phyloP scores from a whole-genome alignment of 352 stramenopile species.

The Globisporangium abappressorium region DNA sequence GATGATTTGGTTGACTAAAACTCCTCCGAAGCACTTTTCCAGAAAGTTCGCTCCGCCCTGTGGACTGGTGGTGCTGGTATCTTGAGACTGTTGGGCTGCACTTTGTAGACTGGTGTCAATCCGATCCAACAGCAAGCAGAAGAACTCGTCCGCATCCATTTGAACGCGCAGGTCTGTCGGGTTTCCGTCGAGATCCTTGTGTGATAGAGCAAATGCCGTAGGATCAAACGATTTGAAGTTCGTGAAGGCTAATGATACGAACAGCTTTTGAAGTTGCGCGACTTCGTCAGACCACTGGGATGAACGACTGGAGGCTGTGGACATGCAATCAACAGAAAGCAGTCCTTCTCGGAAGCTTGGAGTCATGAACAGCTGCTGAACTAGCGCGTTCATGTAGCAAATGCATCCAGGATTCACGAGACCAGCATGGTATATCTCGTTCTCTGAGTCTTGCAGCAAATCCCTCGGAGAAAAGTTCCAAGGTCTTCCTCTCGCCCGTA shows the following conservation, averaged over 20 bases:
- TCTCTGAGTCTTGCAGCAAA: slow-evolving; percentile 28
- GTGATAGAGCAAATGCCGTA: slow-evolving; percentile 59
- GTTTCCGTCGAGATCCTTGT: slow-evolving; percentile 69
- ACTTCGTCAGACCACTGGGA: slow-evolving; percentile 52
- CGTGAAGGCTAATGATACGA: slow-evolving; percentile 52
- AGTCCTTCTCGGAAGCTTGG: slow-evolving; percentile 56
- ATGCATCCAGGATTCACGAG: slow-evolving; percentile 98
- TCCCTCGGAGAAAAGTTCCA: slow-evolving; percentile 61
- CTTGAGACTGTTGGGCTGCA: neutral
- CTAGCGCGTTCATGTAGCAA: slow-evolving; percentile 99
- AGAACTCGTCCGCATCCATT: slow-evolving; percentile 86
- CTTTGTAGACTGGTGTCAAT: slow-evolving; percentile 41
- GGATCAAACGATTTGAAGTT: slow-evolving; percentile 53
- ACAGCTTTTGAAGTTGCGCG: slow-evolving; percentile 62
- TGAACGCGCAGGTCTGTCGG: slow-evolving; percentile 70
- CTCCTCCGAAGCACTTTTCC: slow-evolving; percentile 63
- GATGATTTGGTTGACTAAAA: slow-evolving; percentile 82
- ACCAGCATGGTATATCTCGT: slow-evolving; percentile 55
- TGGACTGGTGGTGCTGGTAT: neutral
- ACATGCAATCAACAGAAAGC: slow-evolving; percentile 31
- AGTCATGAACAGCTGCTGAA: slow-evolving; percentile 95
- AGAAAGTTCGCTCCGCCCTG: slow-evolving; percentile 16
- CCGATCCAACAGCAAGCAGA: slow-evolving; percentile 72
- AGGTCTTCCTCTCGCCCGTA: slow-evolving; percentile 39
- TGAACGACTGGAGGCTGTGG: neutral